Conservation (phyloP, 176 grass and related monocot genomes). For the Poa annua region DNA sequence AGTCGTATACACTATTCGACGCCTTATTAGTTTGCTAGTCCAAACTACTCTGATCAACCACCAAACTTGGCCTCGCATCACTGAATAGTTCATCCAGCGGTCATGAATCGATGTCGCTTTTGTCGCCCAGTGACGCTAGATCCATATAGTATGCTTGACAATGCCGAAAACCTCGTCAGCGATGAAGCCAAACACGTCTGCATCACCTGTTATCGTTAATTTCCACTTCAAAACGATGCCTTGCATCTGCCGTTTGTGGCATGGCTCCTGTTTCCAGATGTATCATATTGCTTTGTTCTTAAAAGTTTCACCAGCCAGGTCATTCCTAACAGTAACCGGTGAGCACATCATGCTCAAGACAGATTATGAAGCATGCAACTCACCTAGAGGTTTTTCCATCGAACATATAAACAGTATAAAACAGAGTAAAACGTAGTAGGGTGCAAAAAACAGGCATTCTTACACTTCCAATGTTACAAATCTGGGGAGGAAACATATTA, state of each 20-base stretch:
- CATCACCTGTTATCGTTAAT: not conserved
- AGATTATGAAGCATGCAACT: too few species aligned
- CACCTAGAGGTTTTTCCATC: too few species aligned
- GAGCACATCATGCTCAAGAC: too few species aligned
- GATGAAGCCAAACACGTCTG: not conserved
- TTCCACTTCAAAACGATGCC: not conserved
- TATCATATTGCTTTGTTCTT: not conserved
- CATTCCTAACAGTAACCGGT: not conserved
- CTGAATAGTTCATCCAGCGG: not conserved
- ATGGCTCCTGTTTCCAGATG: not conserved
- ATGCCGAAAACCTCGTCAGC: not conserved
- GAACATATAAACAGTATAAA: not conserved
- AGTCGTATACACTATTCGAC: not conserved
- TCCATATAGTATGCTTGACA: not conserved
- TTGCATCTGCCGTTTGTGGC: not conserved
- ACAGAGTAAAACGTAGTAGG: not conserved
- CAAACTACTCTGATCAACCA: not conserved
- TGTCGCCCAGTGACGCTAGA: not conserved
- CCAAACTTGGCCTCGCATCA: not conserved
- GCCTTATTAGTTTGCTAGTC: conserved; percentile 10
- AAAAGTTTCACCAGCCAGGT: not conserved
- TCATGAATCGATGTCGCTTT: conserved; percentile 23
- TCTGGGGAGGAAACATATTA: conserved; percentile 20
- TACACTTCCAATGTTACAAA: conserved; percentile 38
- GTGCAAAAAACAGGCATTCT: conserved; percentile 40